Percentiles rank a stretch among this genome's conserved stretches.
phyloP scores from a whole-genome alignment of 208 protist genomes.

The Wallacemonas collosoma region DNA sequence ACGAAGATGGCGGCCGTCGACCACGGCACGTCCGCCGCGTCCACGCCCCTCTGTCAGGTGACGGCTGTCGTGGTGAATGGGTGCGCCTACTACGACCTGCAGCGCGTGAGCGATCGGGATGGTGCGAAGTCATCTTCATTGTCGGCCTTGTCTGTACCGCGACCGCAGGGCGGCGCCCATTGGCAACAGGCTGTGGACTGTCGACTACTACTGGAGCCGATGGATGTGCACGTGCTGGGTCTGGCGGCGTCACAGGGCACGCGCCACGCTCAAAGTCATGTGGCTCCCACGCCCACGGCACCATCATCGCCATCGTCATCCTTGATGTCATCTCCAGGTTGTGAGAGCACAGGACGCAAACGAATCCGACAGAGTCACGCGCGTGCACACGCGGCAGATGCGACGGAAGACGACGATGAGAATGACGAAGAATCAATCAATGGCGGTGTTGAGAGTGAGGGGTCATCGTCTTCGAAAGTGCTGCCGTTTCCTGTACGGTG shows the following conservation, averaged over 20 bases:
- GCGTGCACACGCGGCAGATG: no score
- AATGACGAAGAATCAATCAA: no score
- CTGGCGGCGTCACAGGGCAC: background rate
- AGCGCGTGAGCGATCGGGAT: background rate
- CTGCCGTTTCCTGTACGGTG: background rate
- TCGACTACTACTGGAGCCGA: slow-evolving; percentile 8
- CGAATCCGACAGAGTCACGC: no score
- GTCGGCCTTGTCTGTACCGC: background rate
- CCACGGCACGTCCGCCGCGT: background rate
- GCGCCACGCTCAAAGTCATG: no score
- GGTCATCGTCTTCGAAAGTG: background rate
- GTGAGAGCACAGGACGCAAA: no score
- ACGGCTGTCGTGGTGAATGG: background rate
- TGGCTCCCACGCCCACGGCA: background rate
- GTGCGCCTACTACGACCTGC: slow-evolving; percentile 1
- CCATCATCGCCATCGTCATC: background rate
- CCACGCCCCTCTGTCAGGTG: background rate
- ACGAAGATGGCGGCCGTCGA: background rate
- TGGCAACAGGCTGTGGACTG: slow-evolving; percentile 11
- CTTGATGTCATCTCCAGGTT: background rate
- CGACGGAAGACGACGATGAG: no score
- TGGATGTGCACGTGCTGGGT: background rate
- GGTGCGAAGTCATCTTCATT: background rate
- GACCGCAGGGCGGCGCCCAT: slow-evolving; percentile 1
- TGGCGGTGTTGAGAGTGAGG: background rate